phyloP scores from a whole-genome alignment of 2,329 filamentous ascomycete genomes.

The Blastomyces gilchristii region DNA sequence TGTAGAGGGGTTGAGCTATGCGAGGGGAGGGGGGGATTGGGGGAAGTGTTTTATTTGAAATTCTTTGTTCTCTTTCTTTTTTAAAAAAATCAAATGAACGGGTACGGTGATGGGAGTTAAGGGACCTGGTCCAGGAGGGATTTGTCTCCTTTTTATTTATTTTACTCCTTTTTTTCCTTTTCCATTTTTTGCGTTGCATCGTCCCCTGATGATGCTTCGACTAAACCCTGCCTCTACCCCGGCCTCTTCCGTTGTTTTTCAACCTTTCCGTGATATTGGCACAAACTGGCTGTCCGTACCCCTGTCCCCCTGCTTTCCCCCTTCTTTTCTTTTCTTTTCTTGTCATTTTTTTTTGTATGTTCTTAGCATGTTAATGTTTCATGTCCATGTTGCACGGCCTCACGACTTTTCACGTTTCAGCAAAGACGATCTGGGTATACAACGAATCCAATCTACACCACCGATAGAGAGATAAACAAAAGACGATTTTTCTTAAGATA shows the following conservation, averaged over 20 bases:
- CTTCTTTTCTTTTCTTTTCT: neutral
- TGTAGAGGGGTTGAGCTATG: constrained; percentile 65
- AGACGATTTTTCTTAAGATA: too few relatives aligned
- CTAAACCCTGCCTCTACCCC: neutral
- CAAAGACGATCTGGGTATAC: neutral
- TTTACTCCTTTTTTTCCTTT: neutral
- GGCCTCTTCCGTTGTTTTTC: neutral
- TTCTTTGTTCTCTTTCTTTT: neutral
- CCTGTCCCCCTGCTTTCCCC: neutral
- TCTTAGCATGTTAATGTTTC: neutral
- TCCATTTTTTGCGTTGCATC: neutral
- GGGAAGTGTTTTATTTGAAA: constrained; percentile 43
- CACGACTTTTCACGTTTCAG: neutral
- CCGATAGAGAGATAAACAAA: neutral
- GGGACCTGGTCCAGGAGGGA: too few relatives aligned
- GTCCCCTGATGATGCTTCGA: too few relatives aligned
- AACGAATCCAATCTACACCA: neutral
- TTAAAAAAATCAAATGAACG: too few relatives aligned
- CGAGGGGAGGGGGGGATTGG: constrained; percentile 63
- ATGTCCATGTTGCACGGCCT: neutral
- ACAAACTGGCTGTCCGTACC: neutral
- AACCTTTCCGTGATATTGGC: neutral
- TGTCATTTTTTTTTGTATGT: neutral
- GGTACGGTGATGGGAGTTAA: too few relatives aligned
- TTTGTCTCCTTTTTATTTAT: neutral